Conservation (phyloP, 1,284 basidiomycete species). For the Ceratobasidium sp. region DNA sequence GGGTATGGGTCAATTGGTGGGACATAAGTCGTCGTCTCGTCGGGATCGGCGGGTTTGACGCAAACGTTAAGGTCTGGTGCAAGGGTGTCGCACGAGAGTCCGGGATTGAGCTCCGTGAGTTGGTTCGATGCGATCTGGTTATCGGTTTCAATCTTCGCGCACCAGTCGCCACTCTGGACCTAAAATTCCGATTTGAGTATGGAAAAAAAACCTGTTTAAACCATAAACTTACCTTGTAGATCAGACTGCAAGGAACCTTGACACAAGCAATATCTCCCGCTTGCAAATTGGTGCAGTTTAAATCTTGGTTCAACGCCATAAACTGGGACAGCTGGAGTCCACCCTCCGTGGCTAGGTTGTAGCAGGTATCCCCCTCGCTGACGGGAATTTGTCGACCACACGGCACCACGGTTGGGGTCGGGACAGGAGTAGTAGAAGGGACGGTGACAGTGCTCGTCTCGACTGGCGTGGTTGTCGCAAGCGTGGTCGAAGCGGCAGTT, state of each 20-base stretch:
- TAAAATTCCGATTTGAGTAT: background rate
- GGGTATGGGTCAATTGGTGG: constrained; percentile 7
- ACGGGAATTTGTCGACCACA: constrained; percentile 7
- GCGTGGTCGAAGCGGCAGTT: background rate
- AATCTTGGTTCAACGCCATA: background rate
- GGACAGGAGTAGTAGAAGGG: background rate
- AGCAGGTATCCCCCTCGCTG: constrained; percentile 26
- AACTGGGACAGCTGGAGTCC: constrained; percentile 15
- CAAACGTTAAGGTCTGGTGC: constrained; percentile 2
- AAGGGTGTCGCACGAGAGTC: constrained; percentile 5
- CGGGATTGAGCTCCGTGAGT: constrained; percentile 21
- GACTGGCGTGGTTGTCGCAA: background rate
- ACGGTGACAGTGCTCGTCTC: no score
- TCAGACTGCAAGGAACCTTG: background rate
- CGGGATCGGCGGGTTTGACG: background rate
- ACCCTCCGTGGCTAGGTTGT: constrained; percentile 29
- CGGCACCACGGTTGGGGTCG: background rate
- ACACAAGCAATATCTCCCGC: constrained; percentile 17
- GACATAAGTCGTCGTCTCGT: background rate
- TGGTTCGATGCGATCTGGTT: background rate
- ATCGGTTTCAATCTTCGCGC: constrained; percentile 29
- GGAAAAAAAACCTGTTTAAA: background rate
- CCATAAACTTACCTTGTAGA: constrained; percentile 15
- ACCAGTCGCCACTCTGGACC: constrained; percentile 42
- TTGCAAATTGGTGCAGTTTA: constrained; percentile 9